Percentiles rank a stretch among this genome's conserved stretches.
These are phyloP conservation scores for Yamadazyma sp. DNA, from an alignment of 805 yeast species.

Conservation along the genomic window DNA sequence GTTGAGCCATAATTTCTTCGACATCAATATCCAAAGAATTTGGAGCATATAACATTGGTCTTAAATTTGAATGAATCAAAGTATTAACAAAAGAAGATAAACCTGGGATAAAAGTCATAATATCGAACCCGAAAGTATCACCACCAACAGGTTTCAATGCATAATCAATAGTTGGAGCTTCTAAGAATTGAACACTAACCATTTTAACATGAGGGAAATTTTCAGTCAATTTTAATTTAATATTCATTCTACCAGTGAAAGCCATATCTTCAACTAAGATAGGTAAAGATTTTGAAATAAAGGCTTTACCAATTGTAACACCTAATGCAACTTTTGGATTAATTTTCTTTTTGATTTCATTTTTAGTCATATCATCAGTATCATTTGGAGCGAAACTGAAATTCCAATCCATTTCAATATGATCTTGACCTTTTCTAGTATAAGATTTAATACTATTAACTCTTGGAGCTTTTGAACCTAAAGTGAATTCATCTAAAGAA, in stretches of 20 bases:
- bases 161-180: slow-evolving; percentile 76
- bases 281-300: slow-evolving; percentile 74
- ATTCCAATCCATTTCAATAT: slow-evolving; percentile 81
- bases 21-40: slow-evolving; percentile 74
- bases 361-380: slow-evolving; percentile 78
- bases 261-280: slow-evolving; percentile 79
- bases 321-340: slow-evolving; percentile 82
- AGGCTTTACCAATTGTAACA: slow-evolving; percentile 76
- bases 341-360: slow-evolving; percentile 64
- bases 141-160: slow-evolving; percentile 86
- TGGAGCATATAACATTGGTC: slow-evolving; percentile 81
- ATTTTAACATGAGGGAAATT: slow-evolving; percentile 76
- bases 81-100: slow-evolving; percentile 68
- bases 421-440: slow-evolving; percentile 63
- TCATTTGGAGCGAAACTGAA: slow-evolving; percentile 80
- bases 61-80: slow-evolving; percentile 64
- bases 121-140: slow-evolving; percentile 80
- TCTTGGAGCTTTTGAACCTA: slow-evolving; percentile 79
- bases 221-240: slow-evolving; percentile 58
- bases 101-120: slow-evolving; percentile 83
- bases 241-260: slow-evolving; percentile 63
- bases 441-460: slow-evolving; percentile 70
- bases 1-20: slow-evolving; percentile 64
- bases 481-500: slow-evolving; percentile 70
- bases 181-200: slow-evolving; percentile 69